Evolutionary conservation across 2,329 filamentous ascomycete species (phyloP), one percentile per base, ranked within the genome.

Genomic region (Ilyonectria mors-panacis): DNA sequence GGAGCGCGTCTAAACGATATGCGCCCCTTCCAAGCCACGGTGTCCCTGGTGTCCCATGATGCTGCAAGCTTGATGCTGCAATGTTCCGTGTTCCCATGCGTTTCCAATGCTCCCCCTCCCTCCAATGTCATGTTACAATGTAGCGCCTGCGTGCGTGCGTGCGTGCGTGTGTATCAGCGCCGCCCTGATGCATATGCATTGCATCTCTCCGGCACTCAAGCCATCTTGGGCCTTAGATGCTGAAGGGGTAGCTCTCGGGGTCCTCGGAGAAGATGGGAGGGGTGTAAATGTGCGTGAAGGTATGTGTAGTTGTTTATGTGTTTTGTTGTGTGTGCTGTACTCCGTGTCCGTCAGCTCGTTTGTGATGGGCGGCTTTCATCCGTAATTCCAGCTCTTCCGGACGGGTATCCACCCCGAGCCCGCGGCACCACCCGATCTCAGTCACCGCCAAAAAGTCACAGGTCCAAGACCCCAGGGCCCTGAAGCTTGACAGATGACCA

Each of bases 111-210:
- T 58, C 19, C 12, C 47, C 21, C 28, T 26, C 26, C 26, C 42
- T 59, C 61, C 42, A 48, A 54, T 54, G 35, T 28, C 28, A 12
- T 37, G 45, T 15, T n/a, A 10, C 6, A 21, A 39, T 68, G 59
- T 51, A 63, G 45, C 57, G n/a, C 53, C 19, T 48, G 37, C 42
- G 50, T 60, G 30, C 51, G 39, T 48, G 37, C 42, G 50, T 60
- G 30, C 51, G 39, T 56, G 59, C 59, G 57, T 33, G 26, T 45
- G 30, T 63, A 53, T 50, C 63, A 66, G 54, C 64, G 55, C 60
- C 61, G 53, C 67, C 35, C 61, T 64, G 54, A 66, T 74, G 63
- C 68, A 66, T 65, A n/a, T 70, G 65, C 55, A 59, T 67, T 47
- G 26, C 60, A 53, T 57, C 45, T 53, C 48, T 39, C 56, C 55